Evolutionary conservation across 1,284 basidiomycete species (phyloP).

Genomic region (Ceratobasidium sp.): DNA sequence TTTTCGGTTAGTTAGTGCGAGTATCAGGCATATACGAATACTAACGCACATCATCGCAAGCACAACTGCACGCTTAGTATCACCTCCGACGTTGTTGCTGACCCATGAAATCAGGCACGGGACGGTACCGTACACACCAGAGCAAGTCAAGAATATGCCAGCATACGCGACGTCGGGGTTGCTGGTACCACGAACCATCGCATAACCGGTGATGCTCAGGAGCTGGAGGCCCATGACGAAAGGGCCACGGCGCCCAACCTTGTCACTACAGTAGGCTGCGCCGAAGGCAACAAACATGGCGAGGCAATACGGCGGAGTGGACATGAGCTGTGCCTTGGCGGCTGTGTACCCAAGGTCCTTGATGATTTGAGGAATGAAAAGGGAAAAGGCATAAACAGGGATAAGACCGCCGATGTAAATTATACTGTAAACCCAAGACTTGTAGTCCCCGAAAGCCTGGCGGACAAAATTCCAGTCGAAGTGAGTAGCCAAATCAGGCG

Average conservation of each 20-base stretch:
- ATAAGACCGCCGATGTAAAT: slow-evolving; percentile 59
- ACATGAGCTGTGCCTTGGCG: slow-evolving; percentile 74
- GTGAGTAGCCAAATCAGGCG: slow-evolving; percentile 32
- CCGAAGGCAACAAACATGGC: slow-evolving; percentile 43
- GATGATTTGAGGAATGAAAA: slow-evolving; percentile 62
- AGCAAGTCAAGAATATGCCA: slow-evolving; percentile 55
- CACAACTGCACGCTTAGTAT: slow-evolving; percentile 59
- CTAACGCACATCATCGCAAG: slow-evolving; percentile 55
- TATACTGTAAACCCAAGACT: slow-evolving; percentile 54
- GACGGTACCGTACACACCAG: slow-evolving; percentile 38
- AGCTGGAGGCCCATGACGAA: slow-evolving; percentile 36
- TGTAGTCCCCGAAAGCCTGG: slow-evolving; percentile 48
- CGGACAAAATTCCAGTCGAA: slow-evolving; percentile 39
- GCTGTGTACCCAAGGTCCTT: slow-evolving; percentile 64
- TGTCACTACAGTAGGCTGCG: slow-evolving; percentile 39
- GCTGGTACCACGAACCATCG: slow-evolving; percentile 37
- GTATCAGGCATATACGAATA: background rate
- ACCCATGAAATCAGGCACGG: slow-evolving; percentile 60
- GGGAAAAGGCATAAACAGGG: slow-evolving; percentile 63
- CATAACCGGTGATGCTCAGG: slow-evolving; percentile 37
- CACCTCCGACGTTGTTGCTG: slow-evolving; percentile 63
- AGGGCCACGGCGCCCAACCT: slow-evolving; percentile 36
- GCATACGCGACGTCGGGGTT: slow-evolving; percentile 53
- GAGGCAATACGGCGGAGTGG: slow-evolving; percentile 65
- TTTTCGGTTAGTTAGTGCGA: background rate